Percentiles rank a stretch among this genome's conserved stretches.
phyloP scores from a whole-genome alignment of 1,284 basidiomycete genomes.

The Stygiomarasmius scandens region DNA sequence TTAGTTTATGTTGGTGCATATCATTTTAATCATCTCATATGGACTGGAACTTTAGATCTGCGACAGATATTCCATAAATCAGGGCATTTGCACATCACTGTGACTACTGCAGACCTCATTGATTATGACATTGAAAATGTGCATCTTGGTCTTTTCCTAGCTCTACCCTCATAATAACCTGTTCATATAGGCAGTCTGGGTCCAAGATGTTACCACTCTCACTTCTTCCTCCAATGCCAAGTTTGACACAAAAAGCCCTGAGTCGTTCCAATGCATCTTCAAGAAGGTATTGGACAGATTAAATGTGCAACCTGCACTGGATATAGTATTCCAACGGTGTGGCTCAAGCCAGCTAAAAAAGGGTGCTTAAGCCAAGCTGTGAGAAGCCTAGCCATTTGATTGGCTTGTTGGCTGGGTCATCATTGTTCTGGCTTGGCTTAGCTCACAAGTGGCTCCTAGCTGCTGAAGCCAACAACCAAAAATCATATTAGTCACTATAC shows the following conservation, averaged over 20 bases:
- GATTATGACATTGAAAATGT: slow-evolving; percentile 82
- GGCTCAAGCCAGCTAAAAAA: too few species aligned
- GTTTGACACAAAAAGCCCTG: slow-evolving; percentile 48
- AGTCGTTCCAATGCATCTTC: slow-evolving; percentile 55
- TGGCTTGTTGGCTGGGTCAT: too few species aligned
- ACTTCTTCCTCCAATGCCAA: slow-evolving; percentile 41
- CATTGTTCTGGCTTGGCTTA: too few species aligned
- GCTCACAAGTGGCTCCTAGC: too few species aligned
- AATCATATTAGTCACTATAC: too few species aligned
- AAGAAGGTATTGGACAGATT: slow-evolving; percentile 59
- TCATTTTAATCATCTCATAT: slow-evolving; percentile 19
- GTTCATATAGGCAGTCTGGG: slow-evolving; percentile 61
- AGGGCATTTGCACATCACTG: slow-evolving; percentile 68
- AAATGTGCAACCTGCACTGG: slow-evolving; percentile 65
- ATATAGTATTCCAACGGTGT: too few species aligned
- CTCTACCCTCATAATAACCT: background rate
- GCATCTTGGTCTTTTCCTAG: slow-evolving; percentile 2
- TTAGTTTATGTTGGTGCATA: slow-evolving; percentile 77
- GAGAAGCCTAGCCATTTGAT: too few species aligned
- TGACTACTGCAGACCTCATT: slow-evolving; percentile 78
- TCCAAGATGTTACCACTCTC: slow-evolving; percentile 72
- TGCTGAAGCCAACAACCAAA: too few species aligned
- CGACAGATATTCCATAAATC: slow-evolving; percentile 71
- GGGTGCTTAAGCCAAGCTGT: too few species aligned
- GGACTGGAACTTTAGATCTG: background rate